Evolutionary conservation across 371 early-diverging fungal genomes (phyloP).

Genomic region (Apophysomyces trapeziformis): DNA sequence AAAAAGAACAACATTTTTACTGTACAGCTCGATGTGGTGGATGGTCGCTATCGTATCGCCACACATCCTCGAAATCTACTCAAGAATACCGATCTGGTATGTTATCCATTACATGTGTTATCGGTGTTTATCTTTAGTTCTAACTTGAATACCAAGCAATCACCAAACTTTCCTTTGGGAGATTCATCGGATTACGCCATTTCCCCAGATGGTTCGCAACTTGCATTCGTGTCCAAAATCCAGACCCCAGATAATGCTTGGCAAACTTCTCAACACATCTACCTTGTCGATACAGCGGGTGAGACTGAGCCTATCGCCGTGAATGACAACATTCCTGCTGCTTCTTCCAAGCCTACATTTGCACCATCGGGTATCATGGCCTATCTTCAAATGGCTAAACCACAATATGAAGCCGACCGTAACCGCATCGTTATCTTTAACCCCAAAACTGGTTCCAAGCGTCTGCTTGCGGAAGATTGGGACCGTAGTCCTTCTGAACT

Average conservation of each 20-base stretch:
- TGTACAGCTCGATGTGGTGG: conserved; percentile 37
- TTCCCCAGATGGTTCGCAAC: conserved; percentile 62
- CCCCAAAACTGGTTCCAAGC: conserved; percentile 36
- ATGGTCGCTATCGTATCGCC: conserved; percentile 29
- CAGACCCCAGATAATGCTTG: conserved; percentile 71
- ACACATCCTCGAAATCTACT: conserved; percentile 57
- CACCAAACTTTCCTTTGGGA: conserved; percentile 63
- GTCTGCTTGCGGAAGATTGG: conserved; percentile 60
- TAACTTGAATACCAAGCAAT: conserved; percentile 34
- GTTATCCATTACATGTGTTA: neutral
- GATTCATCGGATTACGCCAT: conserved; percentile 63
- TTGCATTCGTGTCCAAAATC: conserved; percentile 77
- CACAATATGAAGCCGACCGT: conserved; percentile 80
- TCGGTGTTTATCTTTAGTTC: neutral
- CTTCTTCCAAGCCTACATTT: conserved; percentile 67
- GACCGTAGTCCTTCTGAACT: conserved; percentile 67
- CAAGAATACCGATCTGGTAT: conserved; percentile 48
- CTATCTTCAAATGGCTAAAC: conserved; percentile 76
- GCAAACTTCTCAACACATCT: conserved; percentile 77
- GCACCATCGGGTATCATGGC: conserved; percentile 68
- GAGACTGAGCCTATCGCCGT: conserved; percentile 45
- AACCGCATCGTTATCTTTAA: conserved; percentile 71
- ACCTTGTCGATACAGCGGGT: conserved; percentile 63
- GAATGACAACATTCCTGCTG: conserved; percentile 65
- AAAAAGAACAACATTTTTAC: conserved; percentile 66